These are phyloP conservation scores for Blastobotrys parvus DNA, from an alignment of 805 yeast genomes.

Conservation along the genomic window DNA sequence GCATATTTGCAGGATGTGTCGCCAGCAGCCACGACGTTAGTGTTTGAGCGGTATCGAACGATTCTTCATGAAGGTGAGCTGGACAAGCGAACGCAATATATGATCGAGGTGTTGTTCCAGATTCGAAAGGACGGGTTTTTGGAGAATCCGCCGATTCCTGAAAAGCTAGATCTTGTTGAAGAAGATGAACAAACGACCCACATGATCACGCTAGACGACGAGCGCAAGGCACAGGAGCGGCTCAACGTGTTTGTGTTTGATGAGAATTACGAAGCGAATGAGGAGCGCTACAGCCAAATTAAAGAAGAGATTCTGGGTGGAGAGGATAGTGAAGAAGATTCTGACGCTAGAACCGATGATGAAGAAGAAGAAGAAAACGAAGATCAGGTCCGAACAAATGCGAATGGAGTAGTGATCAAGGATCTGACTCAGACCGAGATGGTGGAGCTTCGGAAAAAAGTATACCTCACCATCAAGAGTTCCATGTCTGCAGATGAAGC, in stretches of 20 bases:
- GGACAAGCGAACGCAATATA: conserved; percentile 34
- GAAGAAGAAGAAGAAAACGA: conserved; percentile 19
- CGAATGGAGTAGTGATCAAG: conserved; percentile 29
- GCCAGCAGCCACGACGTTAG: conserved; percentile 36
- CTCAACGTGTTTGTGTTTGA: conserved; percentile 48
- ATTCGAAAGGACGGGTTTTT: conserved; percentile 38
- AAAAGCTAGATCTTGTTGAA: conserved; percentile 50
- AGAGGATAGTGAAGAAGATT: conserved; percentile 19
- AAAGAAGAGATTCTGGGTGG: conserved; percentile 41
- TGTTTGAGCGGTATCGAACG: conserved; percentile 53
- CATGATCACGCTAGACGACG: conserved; percentile 44
- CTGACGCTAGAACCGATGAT: conserved; percentile 16
- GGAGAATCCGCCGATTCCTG: conserved; percentile 33
- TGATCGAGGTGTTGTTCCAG: conserved; percentile 45
- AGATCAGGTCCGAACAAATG: background rate
- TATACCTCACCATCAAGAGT: conserved; percentile 79
- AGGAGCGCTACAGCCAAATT: conserved; percentile 38
- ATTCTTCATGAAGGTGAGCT: conserved; percentile 50
- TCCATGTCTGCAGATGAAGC: conserved; percentile 90
- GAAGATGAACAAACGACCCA: conserved; percentile 56
- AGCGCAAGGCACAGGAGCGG: conserved; percentile 35
- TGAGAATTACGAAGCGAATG: conserved; percentile 41
- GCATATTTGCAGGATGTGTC: conserved; percentile 37
- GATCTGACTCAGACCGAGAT: conserved; percentile 66
- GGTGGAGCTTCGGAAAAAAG: conserved; percentile 60